phyloP scores from a whole-genome alignment of 2,329 filamentous ascomycete species.

The Septoria linicola region DNA sequence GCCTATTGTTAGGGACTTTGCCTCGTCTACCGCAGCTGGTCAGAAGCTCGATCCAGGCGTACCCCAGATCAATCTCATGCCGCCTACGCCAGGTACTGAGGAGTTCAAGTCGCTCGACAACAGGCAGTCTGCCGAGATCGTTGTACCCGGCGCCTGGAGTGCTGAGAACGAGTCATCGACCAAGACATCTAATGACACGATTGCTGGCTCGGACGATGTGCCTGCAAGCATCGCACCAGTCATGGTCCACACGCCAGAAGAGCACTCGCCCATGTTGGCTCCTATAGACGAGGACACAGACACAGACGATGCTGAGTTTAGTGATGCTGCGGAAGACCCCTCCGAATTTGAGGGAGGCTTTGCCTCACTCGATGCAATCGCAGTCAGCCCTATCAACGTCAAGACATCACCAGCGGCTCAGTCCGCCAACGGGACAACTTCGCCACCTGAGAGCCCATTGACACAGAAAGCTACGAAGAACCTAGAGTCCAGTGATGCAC shows the following conservation, averaged over 20 bases:
- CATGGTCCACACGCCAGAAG: constrained; percentile 17
- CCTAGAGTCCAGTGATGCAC: background rate
- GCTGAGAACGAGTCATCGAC: constrained; percentile 20
- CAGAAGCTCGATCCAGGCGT: constrained; percentile 22
- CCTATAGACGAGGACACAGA: constrained; percentile 33
- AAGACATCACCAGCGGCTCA: constrained; percentile 13
- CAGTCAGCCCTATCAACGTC: constrained; percentile 56
- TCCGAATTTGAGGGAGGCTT: constrained; percentile 67
- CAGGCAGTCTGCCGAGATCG: constrained; percentile 28
- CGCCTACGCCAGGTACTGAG: constrained; percentile 39
- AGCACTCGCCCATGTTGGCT: constrained; percentile 20
- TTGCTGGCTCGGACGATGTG: constrained; percentile 5
- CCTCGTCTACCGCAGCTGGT: constrained; percentile 12
- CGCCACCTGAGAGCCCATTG: constrained; percentile 33
- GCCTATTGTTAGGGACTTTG: constrained; percentile 29
- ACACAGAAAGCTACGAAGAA: constrained; percentile 18
- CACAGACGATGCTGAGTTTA: constrained; percentile 63
- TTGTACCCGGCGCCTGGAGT: constrained; percentile 33
- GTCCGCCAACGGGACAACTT: constrained; percentile 11
- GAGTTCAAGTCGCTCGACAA: constrained; percentile 24
- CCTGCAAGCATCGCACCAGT: constrained; percentile 15
- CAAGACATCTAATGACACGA: constrained; percentile 11
- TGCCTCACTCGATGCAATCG: constrained; percentile 69
- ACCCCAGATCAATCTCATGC: constrained; percentile 37
- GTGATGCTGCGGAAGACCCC: constrained; percentile 73